Evolutionary conservation across 495 filamentous ascomycete species (phyloP).

Genomic region (Penicillium nucicola): DNA sequence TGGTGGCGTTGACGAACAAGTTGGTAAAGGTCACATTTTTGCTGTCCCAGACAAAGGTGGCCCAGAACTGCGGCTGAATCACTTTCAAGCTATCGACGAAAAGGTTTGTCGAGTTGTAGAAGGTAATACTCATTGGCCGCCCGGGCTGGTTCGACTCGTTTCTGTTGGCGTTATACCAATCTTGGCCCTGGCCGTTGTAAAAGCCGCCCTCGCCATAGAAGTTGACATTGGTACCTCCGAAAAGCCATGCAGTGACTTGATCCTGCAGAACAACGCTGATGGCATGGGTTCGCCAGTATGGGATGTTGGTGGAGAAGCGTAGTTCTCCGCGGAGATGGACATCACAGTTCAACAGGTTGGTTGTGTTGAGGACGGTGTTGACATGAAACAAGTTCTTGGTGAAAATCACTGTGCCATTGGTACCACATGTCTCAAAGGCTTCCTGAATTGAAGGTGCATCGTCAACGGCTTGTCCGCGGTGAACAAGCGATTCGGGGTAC

Average conservation of each 20-base stretch:
- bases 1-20: slow-evolving; percentile 43
- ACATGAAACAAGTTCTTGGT: slow-evolving; percentile 34
- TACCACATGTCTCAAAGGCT: slow-evolving; percentile 41
- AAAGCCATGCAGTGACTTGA: slow-evolving; percentile 46
- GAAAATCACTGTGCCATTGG: slow-evolving; percentile 38
- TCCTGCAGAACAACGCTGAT: slow-evolving; percentile 43
- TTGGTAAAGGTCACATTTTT: slow-evolving; percentile 33
- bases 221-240: slow-evolving; percentile 38
- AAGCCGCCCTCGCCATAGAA: slow-evolving; percentile 38
- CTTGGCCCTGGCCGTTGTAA: slow-evolving; percentile 45
- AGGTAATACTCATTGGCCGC: slow-evolving; percentile 40
- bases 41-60: slow-evolving; percentile 32
- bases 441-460: slow-evolving; percentile 39
- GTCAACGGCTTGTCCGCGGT: slow-evolving; percentile 21
- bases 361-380: slow-evolving; percentile 44
- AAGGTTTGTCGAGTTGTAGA: slow-evolving; percentile 33
- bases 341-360: slow-evolving; percentile 35
- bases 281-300: slow-evolving; percentile 43
- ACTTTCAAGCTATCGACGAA: slow-evolving; percentile 29
- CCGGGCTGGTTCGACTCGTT: slow-evolving; percentile 39
- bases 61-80: slow-evolving; percentile 46
- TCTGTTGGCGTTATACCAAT: slow-evolving; percentile 36
- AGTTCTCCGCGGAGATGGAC: slow-evolving; percentile 37
- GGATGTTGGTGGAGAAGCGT: slow-evolving; percentile 40
- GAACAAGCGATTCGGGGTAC: slow-evolving; percentile 12